Evolutionary conservation across 2,329 filamentous ascomycete genomes (phyloP), one percentile per base, ranked within the genome.

Genomic region (Talaromyces funiculosus): DNA sequence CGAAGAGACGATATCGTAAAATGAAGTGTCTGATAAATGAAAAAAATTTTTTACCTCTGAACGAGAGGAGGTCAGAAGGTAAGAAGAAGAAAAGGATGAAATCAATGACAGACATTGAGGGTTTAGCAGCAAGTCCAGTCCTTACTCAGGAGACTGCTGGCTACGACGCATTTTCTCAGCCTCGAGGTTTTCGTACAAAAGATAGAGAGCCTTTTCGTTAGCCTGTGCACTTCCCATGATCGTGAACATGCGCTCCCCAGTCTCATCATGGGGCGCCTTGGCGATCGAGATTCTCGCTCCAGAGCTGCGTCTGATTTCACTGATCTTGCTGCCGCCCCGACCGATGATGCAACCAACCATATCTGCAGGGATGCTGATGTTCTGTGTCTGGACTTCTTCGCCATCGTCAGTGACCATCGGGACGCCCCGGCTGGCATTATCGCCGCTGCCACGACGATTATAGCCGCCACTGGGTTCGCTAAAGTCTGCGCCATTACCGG

Each of bases 271-370:
- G 60, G 94, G 91, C 51, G 92, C 87, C 82, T 97, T 97, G 69
- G 93, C 93, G 75, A 97, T 97, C 49, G 92, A 97, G 78, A 99
- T 99, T 71, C 93, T 90, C 64, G 94, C 94, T 63, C 92, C 92
- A 59, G 94, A 99, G 64, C 88, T 92, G 82, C 96, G 95, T 76
- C 94, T 90, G 70, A 99, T 99, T 80, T 99, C 94, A 75, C 91
- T 97, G 73, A 99, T 99, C 85, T 99, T 99, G 81, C 85, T 92
- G 66, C 94, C 94, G 59, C 84, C 91, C 66, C 92, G 89, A 67
- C 94, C 94, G 74, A 99, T 99, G 79, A 99, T 99, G 80, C 94
- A 99, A 67, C 94, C 94, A 75, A 99, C 94, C 94, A 99, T 99
- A 80, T 99, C 94, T 53, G 94, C 92, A 26, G 94, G 94, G 71